A percentile compares a stretch with the other conserved stretches of the same genome.
phyloP scores from a whole-genome alignment of 345 rosid genomes.

The Zanthoxylum bungeanum region DNA sequence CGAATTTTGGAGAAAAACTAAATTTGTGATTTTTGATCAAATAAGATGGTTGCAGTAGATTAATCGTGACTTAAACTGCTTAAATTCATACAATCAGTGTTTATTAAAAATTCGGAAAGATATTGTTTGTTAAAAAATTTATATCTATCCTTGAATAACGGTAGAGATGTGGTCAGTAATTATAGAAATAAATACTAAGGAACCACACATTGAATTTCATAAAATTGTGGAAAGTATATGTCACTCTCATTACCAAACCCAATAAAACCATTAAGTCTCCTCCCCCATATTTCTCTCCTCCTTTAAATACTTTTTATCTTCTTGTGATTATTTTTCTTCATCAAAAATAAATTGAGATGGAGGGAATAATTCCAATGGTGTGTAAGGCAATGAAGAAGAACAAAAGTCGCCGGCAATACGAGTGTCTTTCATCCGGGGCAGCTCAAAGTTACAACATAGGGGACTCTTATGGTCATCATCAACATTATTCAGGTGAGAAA shows the following conservation, averaged over 20 bases:
- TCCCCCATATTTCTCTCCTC: constrained; percentile 4
- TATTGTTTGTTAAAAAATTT: no score
- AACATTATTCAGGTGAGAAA: constrained; percentile 17
- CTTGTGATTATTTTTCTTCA: constrained; percentile 14
- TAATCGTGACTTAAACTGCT: no score
- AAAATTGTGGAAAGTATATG: constrained; percentile 1
- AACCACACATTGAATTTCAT: no score
- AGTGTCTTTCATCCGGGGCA: constrained; percentile 58
- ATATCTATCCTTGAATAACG: no score
- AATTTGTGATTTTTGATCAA: no score
- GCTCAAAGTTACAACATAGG: constrained; percentile 36
- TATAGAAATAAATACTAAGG: no score
- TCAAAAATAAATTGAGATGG: constrained; percentile 40
- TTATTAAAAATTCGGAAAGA: no score
- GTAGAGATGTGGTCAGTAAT: no score
- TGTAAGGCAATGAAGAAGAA: constrained; percentile 65
- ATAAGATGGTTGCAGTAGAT: no score
- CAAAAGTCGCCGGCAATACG: constrained; percentile 55
- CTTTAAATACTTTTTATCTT: constrained; percentile 4
- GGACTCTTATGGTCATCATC: constrained; percentile 21
- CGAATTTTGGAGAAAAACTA: no score
- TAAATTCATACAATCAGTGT: no score
- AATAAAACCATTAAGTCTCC: constrained; percentile 19
- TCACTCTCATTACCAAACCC: constrained; percentile 23
- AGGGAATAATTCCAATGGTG: constrained; percentile 75